A percentile compares a stretch with the other conserved stretches of the same genome.
Conservation (phyloP, 1,284 basidiomycete genomes). For the Phenoliferia sp. region DNA sequence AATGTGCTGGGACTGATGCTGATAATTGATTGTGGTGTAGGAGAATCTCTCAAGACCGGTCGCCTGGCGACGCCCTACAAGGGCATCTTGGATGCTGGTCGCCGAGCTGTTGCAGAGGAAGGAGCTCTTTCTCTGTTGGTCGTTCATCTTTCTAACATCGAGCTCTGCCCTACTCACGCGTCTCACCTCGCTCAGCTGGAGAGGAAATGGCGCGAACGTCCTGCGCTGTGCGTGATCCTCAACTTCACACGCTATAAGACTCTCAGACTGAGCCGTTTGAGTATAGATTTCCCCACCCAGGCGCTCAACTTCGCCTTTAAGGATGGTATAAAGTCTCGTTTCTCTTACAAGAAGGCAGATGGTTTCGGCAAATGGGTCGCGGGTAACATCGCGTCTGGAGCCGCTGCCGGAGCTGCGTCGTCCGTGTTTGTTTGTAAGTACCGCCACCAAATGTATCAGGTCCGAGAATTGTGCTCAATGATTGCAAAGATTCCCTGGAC, state of each 20-base stretch:
- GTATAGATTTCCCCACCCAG: not conserved
- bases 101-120: not conserved
- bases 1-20: not conserved
- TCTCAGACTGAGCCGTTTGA: too few relatives aligned
- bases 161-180: not conserved
- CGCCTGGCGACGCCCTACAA: not conserved
- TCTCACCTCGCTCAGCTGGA: not conserved
- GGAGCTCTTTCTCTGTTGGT: not conserved
- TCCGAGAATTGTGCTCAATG: not conserved
- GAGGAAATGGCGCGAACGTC: not conserved
- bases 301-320: not conserved
- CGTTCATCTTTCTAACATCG: not conserved
- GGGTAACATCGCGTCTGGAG: not conserved
- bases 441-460: not conserved
- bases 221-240: too few relatives aligned
- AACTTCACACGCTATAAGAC: too few relatives aligned
- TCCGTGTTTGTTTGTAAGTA: not conserved
- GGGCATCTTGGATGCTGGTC: not conserved
- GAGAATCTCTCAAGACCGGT: not conserved
- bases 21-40: not conserved
- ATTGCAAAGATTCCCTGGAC: not conserved
- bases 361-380: not conserved
- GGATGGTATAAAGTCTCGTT: not conserved
- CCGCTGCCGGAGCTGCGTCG: not conserved
- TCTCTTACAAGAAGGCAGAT: not conserved